phyloP scores from a whole-genome alignment of 371 early-diverging fungal species.

The Parasitella parasitica region DNA sequence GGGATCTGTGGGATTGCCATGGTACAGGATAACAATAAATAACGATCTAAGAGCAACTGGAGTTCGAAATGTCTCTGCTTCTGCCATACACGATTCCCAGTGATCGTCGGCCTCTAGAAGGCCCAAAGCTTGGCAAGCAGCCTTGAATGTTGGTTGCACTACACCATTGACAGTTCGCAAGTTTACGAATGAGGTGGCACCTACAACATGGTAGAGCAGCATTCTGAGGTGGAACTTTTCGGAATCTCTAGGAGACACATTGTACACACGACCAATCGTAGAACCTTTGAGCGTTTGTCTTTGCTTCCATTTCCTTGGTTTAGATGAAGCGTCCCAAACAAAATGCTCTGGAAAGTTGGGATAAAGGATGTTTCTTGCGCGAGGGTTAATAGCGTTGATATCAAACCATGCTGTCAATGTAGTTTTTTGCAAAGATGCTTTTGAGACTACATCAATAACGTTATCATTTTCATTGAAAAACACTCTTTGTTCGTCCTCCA shows the following conservation, averaged over 20 bases:
- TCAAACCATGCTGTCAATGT: slow-evolving; percentile 28
- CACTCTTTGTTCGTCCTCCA: slow-evolving; percentile 13
- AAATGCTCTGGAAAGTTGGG: not conserved
- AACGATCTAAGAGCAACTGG: slow-evolving; percentile 9
- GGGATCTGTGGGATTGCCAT: no score
- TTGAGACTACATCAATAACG: not conserved
- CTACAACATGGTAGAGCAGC: slow-evolving; percentile 13
- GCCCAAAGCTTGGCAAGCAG: slow-evolving; percentile 1
- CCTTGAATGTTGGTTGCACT: not conserved
- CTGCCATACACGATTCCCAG: slow-evolving; percentile 16
- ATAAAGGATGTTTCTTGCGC: not conserved
- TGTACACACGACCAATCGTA: slow-evolving; percentile 23
- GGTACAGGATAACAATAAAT: slow-evolving; percentile 12
- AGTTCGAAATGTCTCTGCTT: slow-evolving; percentile 6
- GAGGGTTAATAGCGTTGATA: not conserved
- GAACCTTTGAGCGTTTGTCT: not conserved
- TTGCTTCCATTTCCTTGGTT: not conserved
- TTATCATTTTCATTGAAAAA: slow-evolving; percentile 6
- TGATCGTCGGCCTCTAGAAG: slow-evolving; percentile 17
- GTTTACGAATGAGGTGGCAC: slow-evolving; percentile 14
- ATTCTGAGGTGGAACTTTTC: slow-evolving; percentile 22
- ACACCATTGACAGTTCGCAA: slow-evolving; percentile 12
- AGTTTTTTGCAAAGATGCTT: not conserved
- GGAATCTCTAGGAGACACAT: slow-evolving; percentile 15
- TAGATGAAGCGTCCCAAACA: not conserved